phyloP scores from a whole-genome alignment of 2,329 filamentous ascomycete species.

The Aspergillus phoenicis region DNA sequence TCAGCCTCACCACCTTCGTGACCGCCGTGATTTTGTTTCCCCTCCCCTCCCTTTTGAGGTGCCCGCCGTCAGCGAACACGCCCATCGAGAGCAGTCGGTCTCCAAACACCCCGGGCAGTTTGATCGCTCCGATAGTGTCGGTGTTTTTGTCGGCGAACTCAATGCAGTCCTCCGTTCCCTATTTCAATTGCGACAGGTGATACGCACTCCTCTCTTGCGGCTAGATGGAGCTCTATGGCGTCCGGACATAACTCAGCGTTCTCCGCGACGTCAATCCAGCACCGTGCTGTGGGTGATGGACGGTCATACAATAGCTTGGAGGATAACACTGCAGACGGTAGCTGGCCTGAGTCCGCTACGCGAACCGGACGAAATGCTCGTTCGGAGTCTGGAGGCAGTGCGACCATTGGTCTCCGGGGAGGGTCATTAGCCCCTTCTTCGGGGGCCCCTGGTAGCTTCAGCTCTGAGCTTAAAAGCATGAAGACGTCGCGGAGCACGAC shows the following conservation, averaged over 20 bases:
- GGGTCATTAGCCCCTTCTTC: slow-evolving; percentile 70
- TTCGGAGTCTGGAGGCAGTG: slow-evolving; percentile 59
- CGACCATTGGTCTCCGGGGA: slow-evolving; percentile 66
- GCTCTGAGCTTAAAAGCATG: slow-evolving; percentile 77
- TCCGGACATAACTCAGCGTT: slow-evolving; percentile 47
- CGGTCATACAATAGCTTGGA: slow-evolving; percentile 44
- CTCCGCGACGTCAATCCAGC: slow-evolving; percentile 46
- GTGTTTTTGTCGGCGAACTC: slow-evolving; percentile 18
- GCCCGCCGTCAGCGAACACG: slow-evolving; percentile 14
- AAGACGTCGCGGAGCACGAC: slow-evolving; percentile 64
- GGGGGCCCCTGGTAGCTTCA: slow-evolving; percentile 81
- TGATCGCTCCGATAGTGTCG: background rate
- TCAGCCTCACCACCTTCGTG: slow-evolving; percentile 11
- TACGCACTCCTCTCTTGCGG: slow-evolving; percentile 34
- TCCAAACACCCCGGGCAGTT: background rate
- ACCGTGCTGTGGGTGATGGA: slow-evolving; percentile 42
- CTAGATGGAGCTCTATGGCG: slow-evolving; percentile 51
- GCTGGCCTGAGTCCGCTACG: slow-evolving; percentile 40
- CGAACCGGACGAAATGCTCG: slow-evolving; percentile 45
- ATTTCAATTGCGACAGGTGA: slow-evolving; percentile 37
- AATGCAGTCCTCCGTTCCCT: slow-evolving; percentile 35
- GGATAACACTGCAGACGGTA: slow-evolving; percentile 41
- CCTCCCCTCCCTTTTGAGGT: slow-evolving; percentile 19
- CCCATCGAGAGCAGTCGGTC: slow-evolving; percentile 12
- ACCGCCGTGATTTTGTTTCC: slow-evolving; percentile 14